These are phyloP conservation scores for Bacidia rubella DNA, from an alignment of 495 filamentous ascomycete genomes.

Conservation along the genomic window DNA sequence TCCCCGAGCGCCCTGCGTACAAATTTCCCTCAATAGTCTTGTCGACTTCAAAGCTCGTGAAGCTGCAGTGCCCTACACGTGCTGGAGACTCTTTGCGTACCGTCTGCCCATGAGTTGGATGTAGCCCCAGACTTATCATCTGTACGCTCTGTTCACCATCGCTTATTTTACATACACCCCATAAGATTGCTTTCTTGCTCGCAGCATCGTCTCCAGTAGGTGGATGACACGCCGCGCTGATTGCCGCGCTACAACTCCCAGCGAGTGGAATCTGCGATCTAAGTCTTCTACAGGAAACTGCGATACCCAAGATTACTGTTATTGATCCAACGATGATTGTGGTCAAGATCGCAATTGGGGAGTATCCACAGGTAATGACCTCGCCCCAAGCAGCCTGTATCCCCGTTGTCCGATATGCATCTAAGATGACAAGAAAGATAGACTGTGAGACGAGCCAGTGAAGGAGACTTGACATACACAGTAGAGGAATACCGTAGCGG, in stretches of 20 bases:
- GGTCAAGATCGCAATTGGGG: conserved; percentile 20
- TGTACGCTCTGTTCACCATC: background rate
- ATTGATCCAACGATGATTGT: conserved; percentile 18
- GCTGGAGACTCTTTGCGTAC: too few species aligned
- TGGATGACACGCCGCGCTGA: conserved; percentile 33
- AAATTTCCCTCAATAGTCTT: background rate
- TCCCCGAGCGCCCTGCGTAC: too few species aligned
- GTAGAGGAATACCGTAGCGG: conserved; percentile 27
- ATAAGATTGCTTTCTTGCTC: conserved; percentile 20
- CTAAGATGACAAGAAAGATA: conserved; percentile 26
- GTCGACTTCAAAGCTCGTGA: background rate
- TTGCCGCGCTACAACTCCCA: conserved; percentile 28
- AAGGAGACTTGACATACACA: conserved; percentile 21
- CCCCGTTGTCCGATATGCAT: conserved; percentile 3
- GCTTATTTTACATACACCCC: conserved; percentile 23
- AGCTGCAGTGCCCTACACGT: background rate
- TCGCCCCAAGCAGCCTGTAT: conserved; percentile 4
- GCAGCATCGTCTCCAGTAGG: conserved; percentile 5
- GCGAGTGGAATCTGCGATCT: conserved; percentile 26
- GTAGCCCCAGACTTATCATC: too few species aligned
- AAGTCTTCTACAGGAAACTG: conserved; percentile 15
- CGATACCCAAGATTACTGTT: conserved; percentile 17
- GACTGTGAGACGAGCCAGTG: conserved; percentile 32
- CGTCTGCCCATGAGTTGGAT: too few species aligned
- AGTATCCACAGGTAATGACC: conserved; percentile 23